Percentiles rank a stretch among this genome's conserved stretches.
Conservation (phyloP, 176 grass and related monocot species). For the Oryza longistaminata region DNA sequence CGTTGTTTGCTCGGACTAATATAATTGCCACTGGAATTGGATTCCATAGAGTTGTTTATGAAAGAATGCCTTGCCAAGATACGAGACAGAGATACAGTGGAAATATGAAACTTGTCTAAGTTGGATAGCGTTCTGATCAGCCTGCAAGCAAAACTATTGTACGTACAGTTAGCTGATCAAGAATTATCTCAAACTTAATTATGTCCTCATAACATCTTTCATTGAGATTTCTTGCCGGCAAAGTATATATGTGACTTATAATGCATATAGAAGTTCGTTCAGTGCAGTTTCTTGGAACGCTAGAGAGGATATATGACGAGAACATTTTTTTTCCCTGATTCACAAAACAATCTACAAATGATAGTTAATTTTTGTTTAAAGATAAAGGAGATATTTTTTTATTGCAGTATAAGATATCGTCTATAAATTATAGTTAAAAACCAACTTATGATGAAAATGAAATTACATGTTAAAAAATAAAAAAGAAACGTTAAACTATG, state of each 20-base stretch:
- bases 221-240: slow-evolving; percentile 29
- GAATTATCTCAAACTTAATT: slow-evolving; percentile 5
- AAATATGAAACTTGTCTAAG: neutral
- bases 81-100: neutral
- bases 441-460: neutral
- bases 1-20: neutral
- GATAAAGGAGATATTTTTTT: too few species aligned
- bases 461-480: neutral
- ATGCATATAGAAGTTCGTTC: neutral
- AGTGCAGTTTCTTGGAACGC: neutral
- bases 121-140: neutral
- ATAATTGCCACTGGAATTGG: neutral
- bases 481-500: too few species aligned
- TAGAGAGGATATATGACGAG: too few species aligned
- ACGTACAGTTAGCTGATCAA: neutral
- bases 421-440: neutral
- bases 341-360: neutral
- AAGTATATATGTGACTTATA: neutral
- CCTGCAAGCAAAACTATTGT: neutral
- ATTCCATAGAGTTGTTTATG: neutral
- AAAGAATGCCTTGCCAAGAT: neutral
- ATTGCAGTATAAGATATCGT: too few species aligned
- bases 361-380: neutral
- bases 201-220: neutral
- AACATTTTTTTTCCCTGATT: neutral